Percentiles rank a stretch among this genome's conserved stretches.
Conservation (phyloP, 805 yeast species). For the Ogataea siamensis region DNA sequence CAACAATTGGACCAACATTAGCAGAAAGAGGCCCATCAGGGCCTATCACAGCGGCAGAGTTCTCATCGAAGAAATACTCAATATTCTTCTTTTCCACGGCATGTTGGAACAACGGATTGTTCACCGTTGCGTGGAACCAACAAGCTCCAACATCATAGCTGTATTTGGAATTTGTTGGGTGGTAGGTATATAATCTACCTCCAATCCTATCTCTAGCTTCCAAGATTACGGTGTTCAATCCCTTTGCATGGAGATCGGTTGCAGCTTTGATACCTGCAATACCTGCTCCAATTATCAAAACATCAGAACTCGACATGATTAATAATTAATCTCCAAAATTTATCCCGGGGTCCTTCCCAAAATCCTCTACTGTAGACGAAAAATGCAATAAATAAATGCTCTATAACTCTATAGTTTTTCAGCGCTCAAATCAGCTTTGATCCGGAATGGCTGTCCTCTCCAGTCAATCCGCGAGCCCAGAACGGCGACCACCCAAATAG, state of each 20-base stretch:
- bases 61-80: conserved; percentile 32
- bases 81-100: conserved; percentile 26
- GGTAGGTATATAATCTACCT: conserved; percentile 40
- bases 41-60: conserved; percentile 33
- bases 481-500: conserved; percentile 83
- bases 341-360: neutral
- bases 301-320: conserved; percentile 19
- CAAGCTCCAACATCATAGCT: conserved; percentile 51
- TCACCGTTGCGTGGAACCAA: conserved; percentile 51
- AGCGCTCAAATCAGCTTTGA: conserved; percentile 72
- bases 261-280: conserved; percentile 53
- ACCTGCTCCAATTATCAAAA: conserved; percentile 51
- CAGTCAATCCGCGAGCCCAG: conserved; percentile 72
- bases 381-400: conserved; percentile 1
- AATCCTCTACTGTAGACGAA: neutral
- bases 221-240: conserved; percentile 39
- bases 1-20: conserved; percentile 35
- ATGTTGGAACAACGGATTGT: conserved; percentile 39
- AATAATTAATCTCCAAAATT: neutral
- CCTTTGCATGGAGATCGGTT: conserved; percentile 32
- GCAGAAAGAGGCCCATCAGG: conserved; percentile 27
- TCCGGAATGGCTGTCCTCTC: conserved; percentile 75
- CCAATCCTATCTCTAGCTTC: conserved; percentile 49
- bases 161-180: conserved; percentile 23
- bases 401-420: conserved; percentile 43